phyloP scores from a whole-genome alignment of 768 basidiomycete species.

The Infundibulicybe gibba region DNA sequence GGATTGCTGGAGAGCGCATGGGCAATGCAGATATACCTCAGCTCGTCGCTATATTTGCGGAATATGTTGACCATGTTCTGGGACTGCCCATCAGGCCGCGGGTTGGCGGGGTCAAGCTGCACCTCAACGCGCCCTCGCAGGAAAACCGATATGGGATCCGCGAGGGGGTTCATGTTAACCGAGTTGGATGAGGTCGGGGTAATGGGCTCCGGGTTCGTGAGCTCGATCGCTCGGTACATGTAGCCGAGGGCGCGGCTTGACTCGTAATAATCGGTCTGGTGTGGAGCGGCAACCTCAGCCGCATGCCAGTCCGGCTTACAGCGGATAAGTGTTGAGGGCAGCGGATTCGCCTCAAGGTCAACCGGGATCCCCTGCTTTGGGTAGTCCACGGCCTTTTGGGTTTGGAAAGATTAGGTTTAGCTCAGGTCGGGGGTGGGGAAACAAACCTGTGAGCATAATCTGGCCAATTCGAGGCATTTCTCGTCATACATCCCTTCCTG shows the following conservation, averaged over 20 bases:
- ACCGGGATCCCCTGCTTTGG: conserved; percentile 74
- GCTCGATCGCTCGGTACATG: conserved; percentile 59
- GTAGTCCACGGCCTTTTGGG: conserved; percentile 66
- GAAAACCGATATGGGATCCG: conserved; percentile 35
- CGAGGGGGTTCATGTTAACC: conserved; percentile 10
- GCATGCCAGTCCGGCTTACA: conserved; percentile 82
- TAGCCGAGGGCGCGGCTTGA: conserved; percentile 70
- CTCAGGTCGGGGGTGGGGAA: not conserved
- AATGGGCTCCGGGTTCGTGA: conserved; percentile 33
- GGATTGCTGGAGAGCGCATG: conserved; percentile 61
- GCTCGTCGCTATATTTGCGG: conserved; percentile 55
- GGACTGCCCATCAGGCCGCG: conserved; percentile 17
- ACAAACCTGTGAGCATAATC: conserved; percentile 50
- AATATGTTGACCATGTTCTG: conserved; percentile 37
- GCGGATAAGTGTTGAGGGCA: conserved; percentile 56
- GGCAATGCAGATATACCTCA: conserved; percentile 66
- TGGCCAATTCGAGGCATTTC: conserved; percentile 54
- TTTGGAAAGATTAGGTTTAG: not conserved
- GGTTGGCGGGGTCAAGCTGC: conserved; percentile 19
- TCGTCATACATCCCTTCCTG: conserved; percentile 62
- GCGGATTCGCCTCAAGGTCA: conserved; percentile 33
- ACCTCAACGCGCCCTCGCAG: conserved; percentile 25
- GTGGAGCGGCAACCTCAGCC: conserved; percentile 49
- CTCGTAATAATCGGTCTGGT: conserved; percentile 63
- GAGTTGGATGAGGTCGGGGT: conserved; percentile 9